Evolutionary conservation across 352 stramenopile genomes (phyloP), one percentile per base, ranked within the genome.

Genomic region (Globisporangium cylindrosporum): DNA sequence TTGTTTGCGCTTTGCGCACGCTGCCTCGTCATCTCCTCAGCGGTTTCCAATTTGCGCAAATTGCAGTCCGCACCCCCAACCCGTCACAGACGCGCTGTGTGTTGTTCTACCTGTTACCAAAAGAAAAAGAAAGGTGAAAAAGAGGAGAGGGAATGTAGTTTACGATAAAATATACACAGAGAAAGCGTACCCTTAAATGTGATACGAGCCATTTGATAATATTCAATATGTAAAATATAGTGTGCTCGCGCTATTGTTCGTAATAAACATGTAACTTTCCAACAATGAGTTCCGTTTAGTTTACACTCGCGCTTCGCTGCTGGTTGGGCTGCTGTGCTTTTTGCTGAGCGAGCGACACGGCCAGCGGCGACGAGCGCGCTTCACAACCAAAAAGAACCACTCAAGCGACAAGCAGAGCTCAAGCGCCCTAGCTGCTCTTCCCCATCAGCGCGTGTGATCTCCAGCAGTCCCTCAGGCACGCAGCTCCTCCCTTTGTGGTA

Each of bases 21-120:
- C 1, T 34, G 60, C 60, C 60, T 66, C 60, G 60, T 66, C 60
- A 66, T 10, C 27, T 4, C 46, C 41, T 14, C 5, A 20, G 25
- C 20, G 27, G 60, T 24, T 56, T 66, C 29, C n/a, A 66, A 66
- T 66, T 66, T 59, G 60, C 20, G 24, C 43, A 66, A 22, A 12
- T 43, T 34, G 43, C 41, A 49, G 18, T 5, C 15, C 5, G 6
- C 15, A 62, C 34, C 43, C 41, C 43, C 6, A 58, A 66, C 20
- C 60, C 46, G 55, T 59, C 54, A 41, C 54, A 59, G 27, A 25
- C 29, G 6, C 36, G 36, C 36, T 43, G 3, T 15, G 34, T 43
- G 36, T 5, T 60, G 54, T 60, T 60, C n/a, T 6, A 20, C 15
- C 14, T 54, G 25, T 25, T 25, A 53, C 38, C 36, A 54, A 54